A percentile compares a stretch with the other conserved stretches of the same genome.
Evolutionary conservation across 345 rosid genomes (phyloP).

Genomic region (Hypericum perforatum): DNA sequence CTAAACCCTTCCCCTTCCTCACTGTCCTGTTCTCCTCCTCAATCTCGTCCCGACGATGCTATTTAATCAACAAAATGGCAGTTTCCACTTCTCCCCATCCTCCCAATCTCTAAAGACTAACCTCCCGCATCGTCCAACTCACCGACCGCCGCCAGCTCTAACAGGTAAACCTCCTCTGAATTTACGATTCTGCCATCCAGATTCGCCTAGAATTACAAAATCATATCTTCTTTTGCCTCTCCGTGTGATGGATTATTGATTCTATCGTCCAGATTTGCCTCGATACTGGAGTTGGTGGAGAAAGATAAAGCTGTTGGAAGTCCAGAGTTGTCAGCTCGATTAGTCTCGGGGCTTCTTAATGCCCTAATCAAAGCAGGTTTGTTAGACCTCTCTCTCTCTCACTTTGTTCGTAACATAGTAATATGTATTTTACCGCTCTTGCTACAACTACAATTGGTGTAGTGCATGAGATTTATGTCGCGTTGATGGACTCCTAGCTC

Average conservation of each 20-base stretch:
- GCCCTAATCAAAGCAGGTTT: slow-evolving; percentile 56
- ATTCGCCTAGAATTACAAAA: not conserved
- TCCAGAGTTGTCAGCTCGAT: slow-evolving; percentile 44
- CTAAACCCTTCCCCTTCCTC: slow-evolving; percentile 12
- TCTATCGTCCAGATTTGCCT: no score
- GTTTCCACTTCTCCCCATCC: slow-evolving; percentile 3
- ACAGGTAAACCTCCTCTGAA: slow-evolving; percentile 10
- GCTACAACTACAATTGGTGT: slow-evolving; percentile 28
- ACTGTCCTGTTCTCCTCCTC: slow-evolving; percentile 18
- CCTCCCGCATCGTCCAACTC: slow-evolving; percentile 55
- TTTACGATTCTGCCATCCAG: not conserved
- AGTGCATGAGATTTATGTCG: slow-evolving; percentile 79
- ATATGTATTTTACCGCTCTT: slow-evolving; percentile 1
- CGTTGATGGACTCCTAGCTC: slow-evolving; percentile 72
- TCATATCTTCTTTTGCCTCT: not conserved
- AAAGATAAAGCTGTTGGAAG: slow-evolving; percentile 44
- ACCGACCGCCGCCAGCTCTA: slow-evolving; percentile 55
- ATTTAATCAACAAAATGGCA: slow-evolving; percentile 7
- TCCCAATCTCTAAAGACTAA: slow-evolving; percentile 44
- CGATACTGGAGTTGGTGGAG: slow-evolving; percentile 49
- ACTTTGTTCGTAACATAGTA: no score
- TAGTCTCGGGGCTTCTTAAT: slow-evolving; percentile 48
- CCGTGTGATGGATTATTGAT: not conserved
- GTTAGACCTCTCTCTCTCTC: not conserved
- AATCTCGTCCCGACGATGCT: slow-evolving; percentile 22